Base-by-base conservation (phyloP, 441 rosid genomes). In the Pelargonium cotyledonis region DNA sequence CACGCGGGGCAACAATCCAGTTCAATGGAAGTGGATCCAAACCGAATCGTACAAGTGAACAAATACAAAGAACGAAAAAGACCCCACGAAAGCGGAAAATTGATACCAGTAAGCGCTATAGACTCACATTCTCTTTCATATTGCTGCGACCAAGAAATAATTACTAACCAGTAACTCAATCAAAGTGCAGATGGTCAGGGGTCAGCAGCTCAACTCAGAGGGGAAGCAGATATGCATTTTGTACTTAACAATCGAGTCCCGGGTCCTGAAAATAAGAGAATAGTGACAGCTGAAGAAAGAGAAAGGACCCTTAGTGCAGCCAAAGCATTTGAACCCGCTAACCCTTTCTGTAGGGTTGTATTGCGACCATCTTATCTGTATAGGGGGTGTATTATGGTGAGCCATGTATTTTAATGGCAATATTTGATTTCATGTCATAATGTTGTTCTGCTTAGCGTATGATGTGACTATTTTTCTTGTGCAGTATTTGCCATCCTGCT, bases 371-470 rank as follows among this genome's bases (percentile, higher is more conserved):
- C 99, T 12, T 95, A 95, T 79, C 76, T 95, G 23, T 95, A 95
- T 80, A 84, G 95, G 78, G 98, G 99, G 70, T 95, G 99, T 80
- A 95, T 95, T 68, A 95, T 95, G 99, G 99, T 92, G 81, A 80
- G 82, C 70, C 65, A 63, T 55, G 70, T 35, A 69, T 57, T 66
- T 10, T 14, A 69, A 11, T 19, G 57, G 23, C 26, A 65, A 5
- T 40, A 29, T 46, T 3, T 23, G 1, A 60, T 44, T 66, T 41
- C 14, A 6, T 6, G 51, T 68, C 63, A 26, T 40, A 19, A 21
- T 26, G 0, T 8, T 57, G 5, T 18, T 21, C 41, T 57, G 16
- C 11, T 35, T 44, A 29, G 26, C 69, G 55, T 43, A 44, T 44
- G 43, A 47, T 65, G 60, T 8, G 46, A 64, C 40, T 61, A 31